These are phyloP conservation scores for Suhomyces faveliae DNA, from an alignment of 805 yeast species.

Conservation along the genomic window DNA sequence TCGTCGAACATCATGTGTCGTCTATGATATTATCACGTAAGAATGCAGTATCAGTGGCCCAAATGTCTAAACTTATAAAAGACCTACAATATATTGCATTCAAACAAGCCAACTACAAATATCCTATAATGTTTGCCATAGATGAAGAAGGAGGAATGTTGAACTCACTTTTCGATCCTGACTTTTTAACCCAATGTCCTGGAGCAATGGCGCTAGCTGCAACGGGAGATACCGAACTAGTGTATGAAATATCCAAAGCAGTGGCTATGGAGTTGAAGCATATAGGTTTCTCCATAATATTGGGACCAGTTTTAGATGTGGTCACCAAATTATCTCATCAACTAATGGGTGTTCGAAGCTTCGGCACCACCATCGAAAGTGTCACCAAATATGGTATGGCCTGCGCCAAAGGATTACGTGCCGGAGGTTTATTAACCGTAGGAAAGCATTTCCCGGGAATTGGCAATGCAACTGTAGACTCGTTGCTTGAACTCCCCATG, in stretches of 20 bases:
- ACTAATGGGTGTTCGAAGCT: conserved; percentile 57
- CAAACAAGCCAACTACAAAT: conserved; percentile 44
- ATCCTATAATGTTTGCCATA: conserved; percentile 55
- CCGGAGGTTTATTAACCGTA: conserved; percentile 52
- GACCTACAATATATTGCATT: conserved; percentile 56
- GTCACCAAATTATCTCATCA: conserved; percentile 56
- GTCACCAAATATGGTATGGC: conserved; percentile 55
- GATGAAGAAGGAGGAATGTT: conserved; percentile 68
- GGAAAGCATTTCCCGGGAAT: conserved; percentile 71
- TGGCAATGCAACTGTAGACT: conserved; percentile 59
- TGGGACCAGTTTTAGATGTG: conserved; percentile 65
- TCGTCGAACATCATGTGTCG: conserved; percentile 50
- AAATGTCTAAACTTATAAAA: conserved; percentile 47
- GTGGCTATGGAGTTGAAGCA: conserved; percentile 50
- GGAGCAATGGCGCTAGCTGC: conserved; percentile 67
- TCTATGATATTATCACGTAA: conserved; percentile 52
- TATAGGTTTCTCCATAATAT: conserved; percentile 54
- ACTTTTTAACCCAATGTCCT: conserved; percentile 55
- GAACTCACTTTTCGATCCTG: conserved; percentile 54
- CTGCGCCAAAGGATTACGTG: conserved; percentile 51
- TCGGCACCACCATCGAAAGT: conserved; percentile 59
- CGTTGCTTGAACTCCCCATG: conserved; percentile 56
- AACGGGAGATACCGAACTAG: conserved; percentile 47
- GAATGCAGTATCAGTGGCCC: conserved; percentile 49
- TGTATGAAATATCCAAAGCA: conserved; percentile 52